Evolutionary conservation across 108 stramenopile genomes (phyloP).

Genomic region (Mediolabrus comicus): DNA sequence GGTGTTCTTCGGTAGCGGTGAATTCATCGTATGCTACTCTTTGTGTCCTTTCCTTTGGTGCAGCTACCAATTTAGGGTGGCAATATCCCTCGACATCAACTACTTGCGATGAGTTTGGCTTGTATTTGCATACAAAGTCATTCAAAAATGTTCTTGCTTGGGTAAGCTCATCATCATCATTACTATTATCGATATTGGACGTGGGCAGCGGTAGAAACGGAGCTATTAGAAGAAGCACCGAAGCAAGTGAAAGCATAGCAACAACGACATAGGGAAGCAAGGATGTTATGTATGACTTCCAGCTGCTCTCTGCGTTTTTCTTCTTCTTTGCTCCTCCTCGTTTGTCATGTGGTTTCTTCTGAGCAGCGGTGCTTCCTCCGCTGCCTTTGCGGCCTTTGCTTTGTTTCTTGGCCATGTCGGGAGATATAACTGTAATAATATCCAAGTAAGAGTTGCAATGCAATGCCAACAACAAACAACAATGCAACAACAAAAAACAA

Average conservation of each 20-base stretch:
- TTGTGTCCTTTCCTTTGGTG: constrained; percentile 39
- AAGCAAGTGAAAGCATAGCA: background rate
- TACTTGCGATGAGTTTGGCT: background rate
- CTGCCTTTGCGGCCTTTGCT: background rate
- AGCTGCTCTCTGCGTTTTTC: background rate
- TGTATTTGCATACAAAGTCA: constrained; percentile 45
- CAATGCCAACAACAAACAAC: too few species aligned
- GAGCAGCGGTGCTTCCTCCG: background rate
- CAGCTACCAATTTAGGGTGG: constrained; percentile 36
- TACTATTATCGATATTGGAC: background rate
- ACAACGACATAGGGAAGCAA: background rate
- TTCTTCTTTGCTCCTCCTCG: background rate
- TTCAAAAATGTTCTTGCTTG: constrained; percentile 29
- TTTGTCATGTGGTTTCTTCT: too few species aligned
- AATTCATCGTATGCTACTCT: constrained; percentile 13
- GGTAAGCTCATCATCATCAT: constrained; percentile 2
- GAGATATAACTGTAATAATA: too few species aligned
- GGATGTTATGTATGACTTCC: background rate
- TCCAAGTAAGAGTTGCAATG: too few species aligned
- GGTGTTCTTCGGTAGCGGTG: background rate
- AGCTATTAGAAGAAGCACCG: constrained; percentile 1
- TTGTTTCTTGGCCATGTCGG: constrained; percentile 8
- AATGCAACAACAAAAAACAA: too few species aligned
- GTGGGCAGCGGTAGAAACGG: background rate
- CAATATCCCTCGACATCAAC: constrained; percentile 32